A percentile compares a stretch with the other conserved stretches of the same genome.
phyloP scores from a whole-genome alignment of 2,329 filamentous ascomycete genomes.

The Gaeumannomyces tritici region DNA sequence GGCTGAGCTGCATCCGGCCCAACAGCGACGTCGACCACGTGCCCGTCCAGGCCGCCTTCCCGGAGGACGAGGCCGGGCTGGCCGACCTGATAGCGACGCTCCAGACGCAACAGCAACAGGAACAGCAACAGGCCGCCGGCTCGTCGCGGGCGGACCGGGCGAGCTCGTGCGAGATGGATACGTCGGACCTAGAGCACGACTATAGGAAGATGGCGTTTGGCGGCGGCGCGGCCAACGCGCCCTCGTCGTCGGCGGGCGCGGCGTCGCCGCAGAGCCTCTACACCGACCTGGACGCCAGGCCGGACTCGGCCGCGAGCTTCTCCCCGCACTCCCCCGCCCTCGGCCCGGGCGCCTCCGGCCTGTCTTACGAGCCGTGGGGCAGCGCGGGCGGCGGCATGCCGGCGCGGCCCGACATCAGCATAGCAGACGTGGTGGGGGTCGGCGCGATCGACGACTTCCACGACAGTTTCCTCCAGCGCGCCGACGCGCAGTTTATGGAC shows the following conservation, averaged over 20 bases:
- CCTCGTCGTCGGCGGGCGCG: conserved; percentile 28
- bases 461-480: conserved; percentile 7
- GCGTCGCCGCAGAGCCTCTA: conserved; percentile 46
- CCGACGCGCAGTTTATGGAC: conserved; percentile 27
- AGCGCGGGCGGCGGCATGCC: too few species aligned
- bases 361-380: neutral
- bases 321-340: conserved; percentile 14
- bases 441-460: neutral
- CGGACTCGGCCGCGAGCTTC: conserved; percentile 12
- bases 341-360: neutral
- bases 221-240: conserved; percentile 15
- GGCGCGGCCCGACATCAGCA: too few species aligned
- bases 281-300: conserved; percentile 28
- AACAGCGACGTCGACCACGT: conserved; percentile 48
- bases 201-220: conserved; percentile 40
- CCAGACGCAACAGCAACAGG: conserved; percentile 26
- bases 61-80: conserved; percentile 50
- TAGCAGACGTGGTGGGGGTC: neutral
- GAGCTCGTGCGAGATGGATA: conserved; percentile 45
- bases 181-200: conserved; percentile 45
- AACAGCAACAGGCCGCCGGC: conserved; percentile 28
- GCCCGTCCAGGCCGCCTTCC: conserved; percentile 48
- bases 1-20: conserved; percentile 53
- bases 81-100: conserved; percentile 46
- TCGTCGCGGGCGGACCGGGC: conserved; percentile 33